Base-by-base conservation (phyloP, 2,329 filamentous ascomycete genomes). In the Phaeosphaeria sp. region DNA sequence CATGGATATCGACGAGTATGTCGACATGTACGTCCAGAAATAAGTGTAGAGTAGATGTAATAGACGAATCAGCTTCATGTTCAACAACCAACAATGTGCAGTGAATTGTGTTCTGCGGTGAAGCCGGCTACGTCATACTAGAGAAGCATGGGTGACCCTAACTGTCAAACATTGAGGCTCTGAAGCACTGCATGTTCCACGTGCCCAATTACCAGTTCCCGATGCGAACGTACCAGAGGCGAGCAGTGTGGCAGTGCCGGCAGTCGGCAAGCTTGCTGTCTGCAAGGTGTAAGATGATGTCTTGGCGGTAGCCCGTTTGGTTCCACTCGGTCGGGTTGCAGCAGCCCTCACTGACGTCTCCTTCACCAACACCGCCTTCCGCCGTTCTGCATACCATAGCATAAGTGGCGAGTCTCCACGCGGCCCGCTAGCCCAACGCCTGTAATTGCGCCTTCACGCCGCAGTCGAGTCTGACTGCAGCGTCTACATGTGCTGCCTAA, bases 1-100 rank as follows among this genome's bases (percentile, higher is more conserved):
- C 71, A 91, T 91, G 83, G 85, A 92, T 53, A 89, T 98, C 33
- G 94, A 99, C 79, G 87, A 95, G 82, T 98, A 97, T 75, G 91
- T 99, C 66, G 93, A 98, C 78, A 79, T 96, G 77, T 97, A 89
- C 73, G 84, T 88, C 52, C 89, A 85, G 79, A 78, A 82, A 40
- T 75, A 75, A 63, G 66, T 40, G 17, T 25, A 17, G 21, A 18
- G 21, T 24, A 9, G 6, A n/a, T 49, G 30, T 20, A 13, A 17
- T 24, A 39, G 20, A 45, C 7, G 24, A 44, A 45, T 25, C n/a
- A 40, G 39, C 40, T 40, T 18, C 20, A 36, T 36, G 30, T 7
- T 13, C 11, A 36, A 36, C 15, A 13, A 13, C 3, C 30, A 36
- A 7, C 30, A 3, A 13, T 36, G 6, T 36, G 6, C 11, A 3